Evolutionary conservation across 495 filamentous ascomycete species (phyloP), one percentile per base, ranked within the genome.

Genomic region (Penicillium chermesinum): DNA sequence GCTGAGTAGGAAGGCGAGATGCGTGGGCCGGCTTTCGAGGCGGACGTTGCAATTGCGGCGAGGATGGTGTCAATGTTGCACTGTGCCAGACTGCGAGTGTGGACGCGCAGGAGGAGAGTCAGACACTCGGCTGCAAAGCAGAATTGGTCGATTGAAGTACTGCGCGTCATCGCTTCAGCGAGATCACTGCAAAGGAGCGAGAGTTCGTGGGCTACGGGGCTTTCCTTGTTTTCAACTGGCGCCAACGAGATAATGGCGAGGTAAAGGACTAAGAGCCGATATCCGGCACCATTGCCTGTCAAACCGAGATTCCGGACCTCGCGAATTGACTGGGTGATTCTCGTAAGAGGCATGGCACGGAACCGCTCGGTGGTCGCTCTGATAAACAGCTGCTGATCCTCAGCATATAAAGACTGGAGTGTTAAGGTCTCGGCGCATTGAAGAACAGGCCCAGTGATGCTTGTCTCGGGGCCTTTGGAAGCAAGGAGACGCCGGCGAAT

Each of bases 11-110:
- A 53, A 2, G 69, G 46, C 22, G 61, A 57, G 49, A 73, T 66
- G 15, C 42, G 54, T 7, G 70, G 67, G 30, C 69, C 68, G 2
- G 59, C 52, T 15, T 64, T 66, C 14, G 76, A 79, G 49, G 78
- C 75, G 37, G 78, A 63, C 16, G 71, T 65, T 3, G 78, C 68
- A 39, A 88, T 79, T 22, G 71, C 72, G 27, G 75, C 69, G 43
- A 89, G 64, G 15, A 81, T 75, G 32, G 64, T 69, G 46, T 89
- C 87, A 50, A 89, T 79, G 60, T 86, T 86, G 69, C 76, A 85
- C 56, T 89, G 86, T 0, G 74, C 72, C 51, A 89, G 77, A 21
- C 72, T 66, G 19, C 71, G 75, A 14, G 69, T 56, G 52, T 79
- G 66, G 16, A 42, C 74, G 54, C 78, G 79, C 20, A 88, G 73